phyloP scores from a whole-genome alignment of 495 filamentous ascomycete genomes.

The Penicillium waksmanii region DNA sequence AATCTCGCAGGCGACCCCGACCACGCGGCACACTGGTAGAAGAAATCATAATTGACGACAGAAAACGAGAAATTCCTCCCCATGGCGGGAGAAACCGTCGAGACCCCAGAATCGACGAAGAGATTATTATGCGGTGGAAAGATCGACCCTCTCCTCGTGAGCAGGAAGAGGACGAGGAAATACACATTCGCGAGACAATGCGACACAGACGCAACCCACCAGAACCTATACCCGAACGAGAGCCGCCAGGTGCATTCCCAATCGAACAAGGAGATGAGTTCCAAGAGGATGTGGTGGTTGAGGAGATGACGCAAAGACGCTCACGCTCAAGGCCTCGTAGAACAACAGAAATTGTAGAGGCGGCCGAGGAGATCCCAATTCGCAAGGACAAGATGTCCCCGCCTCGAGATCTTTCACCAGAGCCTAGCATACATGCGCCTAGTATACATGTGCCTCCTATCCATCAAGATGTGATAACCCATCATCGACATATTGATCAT shows the following conservation, averaged over 20 bases:
- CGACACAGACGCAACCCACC: constrained; percentile 14
- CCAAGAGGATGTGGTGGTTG: constrained; percentile 9
- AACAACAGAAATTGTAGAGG: constrained; percentile 9
- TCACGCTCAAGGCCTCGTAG: constrained; percentile 7
- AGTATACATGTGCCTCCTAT: constrained; percentile 66
- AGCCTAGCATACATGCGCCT: constrained; percentile 63
- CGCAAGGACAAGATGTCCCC: constrained; percentile 31
- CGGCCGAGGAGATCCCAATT: constrained; percentile 36
- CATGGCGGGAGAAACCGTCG: neutral
- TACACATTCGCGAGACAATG: constrained; percentile 11
- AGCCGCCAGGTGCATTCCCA: constrained; percentile 15
- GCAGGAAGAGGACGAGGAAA: constrained; percentile 21
- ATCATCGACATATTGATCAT: constrained; percentile 87
- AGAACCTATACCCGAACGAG: constrained; percentile 10
- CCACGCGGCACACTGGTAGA: constrained; percentile 15
- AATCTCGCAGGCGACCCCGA: constrained; percentile 15
- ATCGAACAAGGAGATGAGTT: constrained; percentile 6
- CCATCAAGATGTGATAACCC: constrained; percentile 80
- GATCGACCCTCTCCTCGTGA: constrained; percentile 22
- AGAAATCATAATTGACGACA: constrained; percentile 17
- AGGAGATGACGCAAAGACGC: constrained; percentile 16
- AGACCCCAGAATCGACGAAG: constrained; percentile 16
- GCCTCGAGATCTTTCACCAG: constrained; percentile 40
- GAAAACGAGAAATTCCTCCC: constrained; percentile 10
- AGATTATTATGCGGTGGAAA: constrained; percentile 21